Base-by-base conservation (phyloP, 306 rosid species). In the Astragalus glycyphyllos region DNA sequence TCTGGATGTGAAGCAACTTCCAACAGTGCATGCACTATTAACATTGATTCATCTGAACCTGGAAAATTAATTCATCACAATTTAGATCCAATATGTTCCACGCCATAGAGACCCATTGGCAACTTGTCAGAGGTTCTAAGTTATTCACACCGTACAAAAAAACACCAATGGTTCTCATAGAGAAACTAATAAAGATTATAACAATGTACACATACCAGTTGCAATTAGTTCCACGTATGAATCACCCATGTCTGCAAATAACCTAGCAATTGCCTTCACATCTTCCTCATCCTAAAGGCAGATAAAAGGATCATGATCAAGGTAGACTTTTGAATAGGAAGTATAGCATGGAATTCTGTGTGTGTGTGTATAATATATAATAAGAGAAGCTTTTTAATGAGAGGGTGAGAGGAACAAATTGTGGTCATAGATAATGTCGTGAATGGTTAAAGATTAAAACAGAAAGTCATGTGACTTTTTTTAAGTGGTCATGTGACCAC, bases 191-290 rank as follows among this genome's bases (percentile, higher is more conserved):
- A 11, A 13, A 65, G 35, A 59, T 32, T 37, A 53, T 29, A 49
- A 42, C 45, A 8, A 68, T 31, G 57, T 34, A 48, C 9, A 48
- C 40, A 47, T 87, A 95, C 99, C 97, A 76, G 92, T 84, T 34
- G 97, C 93, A 50, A 95, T 95, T 73, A 95, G 80, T 63, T 91
- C 97, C 63, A 95, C 97, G 32, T 91, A 95, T 46, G 97, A 91
- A 84, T 95, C 97, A 54, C 99, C 99, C 99, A 95, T 91, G 86
- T 91, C 99, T 11, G 99, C 92, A 87, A 89, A 95, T 76, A 95
- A 86, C 77, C 97, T 89, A 70, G 96, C 96, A 86, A 95, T 89
- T 6, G 99, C 97, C 93, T 95, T 95, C 81, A 89, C 97, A 70
- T 95, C 99, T 84, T 95, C 99, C 82, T 95, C 99, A 65, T 91